These are phyloP conservation scores for Zizania latifolia DNA, from an alignment of 176 grass and related monocot species.

Conservation along the genomic window DNA sequence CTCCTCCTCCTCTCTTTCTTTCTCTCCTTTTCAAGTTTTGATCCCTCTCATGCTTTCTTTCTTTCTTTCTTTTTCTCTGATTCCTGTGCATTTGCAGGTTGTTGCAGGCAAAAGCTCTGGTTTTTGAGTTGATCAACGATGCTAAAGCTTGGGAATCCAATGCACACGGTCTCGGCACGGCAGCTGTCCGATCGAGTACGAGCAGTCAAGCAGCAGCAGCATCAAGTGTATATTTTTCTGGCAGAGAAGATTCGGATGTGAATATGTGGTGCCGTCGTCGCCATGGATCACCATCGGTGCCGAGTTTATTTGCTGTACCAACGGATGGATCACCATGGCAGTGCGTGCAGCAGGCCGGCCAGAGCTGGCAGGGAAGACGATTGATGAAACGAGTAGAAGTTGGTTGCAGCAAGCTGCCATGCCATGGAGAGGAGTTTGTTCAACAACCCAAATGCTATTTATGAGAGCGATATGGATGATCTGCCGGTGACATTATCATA, in stretches of 20 bases:
- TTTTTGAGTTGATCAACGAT: background rate
- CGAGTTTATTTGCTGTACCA: constrained; percentile 24
- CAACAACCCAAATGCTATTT: background rate
- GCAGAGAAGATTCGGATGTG: too few relatives aligned
- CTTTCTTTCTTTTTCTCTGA: background rate
- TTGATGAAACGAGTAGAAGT: background rate
- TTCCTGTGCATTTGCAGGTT: constrained; percentile 15
- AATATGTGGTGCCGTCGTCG: background rate
- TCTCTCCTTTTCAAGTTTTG: constrained; percentile 1
- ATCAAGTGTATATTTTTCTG: too few relatives aligned
- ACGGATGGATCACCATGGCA: background rate
- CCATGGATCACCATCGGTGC: constrained; percentile 9
- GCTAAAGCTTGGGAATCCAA: background rate
- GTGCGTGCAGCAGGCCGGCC: background rate
- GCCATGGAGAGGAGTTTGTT: background rate
- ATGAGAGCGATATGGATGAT: background rate
- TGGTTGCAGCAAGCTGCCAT: background rate
- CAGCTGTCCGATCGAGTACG: too few relatives aligned
- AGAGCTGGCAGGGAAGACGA: background rate
- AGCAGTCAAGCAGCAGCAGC: too few relatives aligned
- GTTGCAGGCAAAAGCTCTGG: constrained; percentile 3
- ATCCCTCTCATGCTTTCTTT: background rate
- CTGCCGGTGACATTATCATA: background rate
- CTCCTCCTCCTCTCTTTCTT: background rate
- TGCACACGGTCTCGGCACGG: background rate